phyloP scores from a whole-genome alignment of 768 basidiomycete genomes.

The Trametes gibbosa region DNA sequence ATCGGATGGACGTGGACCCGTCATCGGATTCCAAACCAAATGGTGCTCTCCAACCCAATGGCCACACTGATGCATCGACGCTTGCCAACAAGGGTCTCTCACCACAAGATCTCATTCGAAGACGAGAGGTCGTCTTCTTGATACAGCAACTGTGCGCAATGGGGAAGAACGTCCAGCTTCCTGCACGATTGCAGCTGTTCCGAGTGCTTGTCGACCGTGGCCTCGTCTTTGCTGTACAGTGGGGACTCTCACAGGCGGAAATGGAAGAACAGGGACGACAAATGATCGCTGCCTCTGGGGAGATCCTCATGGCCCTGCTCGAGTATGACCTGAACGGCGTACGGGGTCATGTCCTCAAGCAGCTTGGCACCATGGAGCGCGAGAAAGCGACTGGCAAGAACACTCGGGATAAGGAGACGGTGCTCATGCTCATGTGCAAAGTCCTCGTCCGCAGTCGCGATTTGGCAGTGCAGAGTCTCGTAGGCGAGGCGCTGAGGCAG shows the following conservation, averaged over 20 bases:
- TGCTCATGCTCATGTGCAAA: slow-evolving; percentile 72
- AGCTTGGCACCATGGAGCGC: slow-evolving; percentile 67
- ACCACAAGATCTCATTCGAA: slow-evolving; percentile 47
- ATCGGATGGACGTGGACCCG: slow-evolving; percentile 31
- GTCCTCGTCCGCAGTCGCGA: slow-evolving; percentile 80
- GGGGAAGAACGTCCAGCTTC: slow-evolving; percentile 95
- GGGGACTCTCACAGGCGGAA: slow-evolving; percentile 78
- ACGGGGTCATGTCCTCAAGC: slow-evolving; percentile 79
- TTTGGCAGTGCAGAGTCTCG: slow-evolving; percentile 83
- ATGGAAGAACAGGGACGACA: slow-evolving; percentile 43
- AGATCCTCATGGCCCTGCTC: slow-evolving; percentile 78
- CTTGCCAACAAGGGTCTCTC: not conserved
- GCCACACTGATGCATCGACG: slow-evolving; percentile 13
- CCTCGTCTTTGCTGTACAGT: slow-evolving; percentile 87
- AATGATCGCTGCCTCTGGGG: slow-evolving; percentile 82
- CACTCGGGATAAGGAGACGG: slow-evolving; percentile 66
- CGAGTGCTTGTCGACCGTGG: slow-evolving; percentile 85
- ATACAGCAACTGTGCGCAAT: slow-evolving; percentile 91
- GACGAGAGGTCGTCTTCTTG: slow-evolving; percentile 79
- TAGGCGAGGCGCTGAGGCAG: slow-evolving; percentile 82
- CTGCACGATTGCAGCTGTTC: slow-evolving; percentile 81
- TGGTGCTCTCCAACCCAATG: slow-evolving; percentile 51
- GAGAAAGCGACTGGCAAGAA: slow-evolving; percentile 58
- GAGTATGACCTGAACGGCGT: slow-evolving; percentile 92
- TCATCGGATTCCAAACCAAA: slow-evolving; percentile 36